Conservation (phyloP, 2,329 filamentous ascomycete genomes). For the Corinectria fuckeliana region DNA sequence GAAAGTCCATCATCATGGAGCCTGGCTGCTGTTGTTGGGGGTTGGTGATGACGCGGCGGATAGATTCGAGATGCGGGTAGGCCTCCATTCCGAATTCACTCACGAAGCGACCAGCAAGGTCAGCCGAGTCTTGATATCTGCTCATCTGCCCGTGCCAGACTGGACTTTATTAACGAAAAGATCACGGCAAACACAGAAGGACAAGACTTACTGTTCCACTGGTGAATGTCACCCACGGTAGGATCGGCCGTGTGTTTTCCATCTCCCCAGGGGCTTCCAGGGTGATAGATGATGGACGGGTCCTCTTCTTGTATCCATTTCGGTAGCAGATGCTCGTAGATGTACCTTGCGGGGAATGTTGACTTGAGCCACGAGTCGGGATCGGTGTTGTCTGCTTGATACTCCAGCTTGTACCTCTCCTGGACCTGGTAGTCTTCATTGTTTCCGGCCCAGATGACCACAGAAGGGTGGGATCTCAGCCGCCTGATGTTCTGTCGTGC, state of each 20-base stretch:
- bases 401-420: conserved; percentile 70
- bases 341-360: conserved; percentile 78
- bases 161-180: conserved; percentile 1
- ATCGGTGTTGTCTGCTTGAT: conserved; percentile 74
- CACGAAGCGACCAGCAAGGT: conserved; percentile 75
- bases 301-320: background rate
- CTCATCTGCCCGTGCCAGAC: conserved; percentile 77
- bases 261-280: conserved; percentile 70
- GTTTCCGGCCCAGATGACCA: conserved; percentile 81
- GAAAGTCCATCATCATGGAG: conserved; percentile 78
- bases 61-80: conserved; percentile 71
- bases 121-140: conserved; percentile 77
- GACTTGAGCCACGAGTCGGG: conserved; percentile 72
- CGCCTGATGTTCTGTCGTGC: conserved; percentile 67
- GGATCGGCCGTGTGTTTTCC: conserved; percentile 62
- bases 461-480: conserved; percentile 66
- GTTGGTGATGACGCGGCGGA: conserved; percentile 67
- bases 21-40: conserved; percentile 65
- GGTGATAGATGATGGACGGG: conserved; percentile 57
- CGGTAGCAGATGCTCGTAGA: conserved; percentile 78
- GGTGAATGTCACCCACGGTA: conserved; percentile 80
- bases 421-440: conserved; percentile 82
- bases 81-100: conserved; percentile 78
- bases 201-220: conserved; percentile 58
- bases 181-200: background rate